A percentile compares a stretch with the other conserved stretches of the same genome.
phyloP scores from a whole-genome alignment of 225 moss, liverwort and hornwort genomes.

The Ulota crispa region DNA sequence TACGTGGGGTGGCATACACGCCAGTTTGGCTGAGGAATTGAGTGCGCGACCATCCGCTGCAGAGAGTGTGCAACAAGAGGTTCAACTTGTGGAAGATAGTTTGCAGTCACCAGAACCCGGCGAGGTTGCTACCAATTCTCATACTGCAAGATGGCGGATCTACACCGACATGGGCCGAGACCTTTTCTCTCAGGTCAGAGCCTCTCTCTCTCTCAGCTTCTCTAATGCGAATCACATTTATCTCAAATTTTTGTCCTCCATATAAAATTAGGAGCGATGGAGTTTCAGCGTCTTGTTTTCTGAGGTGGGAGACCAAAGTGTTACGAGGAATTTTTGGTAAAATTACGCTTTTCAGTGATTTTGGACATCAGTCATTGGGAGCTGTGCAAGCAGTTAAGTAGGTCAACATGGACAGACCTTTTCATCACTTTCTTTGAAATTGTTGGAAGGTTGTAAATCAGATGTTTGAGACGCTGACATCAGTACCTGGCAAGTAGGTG shows the following conservation, averaged over 20 bases:
- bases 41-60: constrained; percentile 40
- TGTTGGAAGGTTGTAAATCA: background rate
- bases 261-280: background rate
- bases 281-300: background rate
- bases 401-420: background rate
- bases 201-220: background rate
- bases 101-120: constrained; percentile 56
- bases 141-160: constrained; percentile 96
- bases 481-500: background rate
- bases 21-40: constrained; percentile 46
- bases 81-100: constrained; percentile 60
- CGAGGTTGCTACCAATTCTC: constrained; percentile 69
- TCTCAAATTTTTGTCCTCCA: background rate
- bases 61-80: constrained; percentile 49
- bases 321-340: background rate
- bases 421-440: background rate
- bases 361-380: background rate
- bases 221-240: background rate
- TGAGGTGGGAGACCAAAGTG: background rate
- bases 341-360: background rate
- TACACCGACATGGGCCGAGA: constrained; percentile 96
- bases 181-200: constrained; percentile 76
- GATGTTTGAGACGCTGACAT: background rate
- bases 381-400: background rate
- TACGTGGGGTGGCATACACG: constrained; percentile 38